These are phyloP conservation scores for Hypocrella siamensis DNA, from an alignment of 2,329 filamentous ascomycete species.

Conservation along the genomic window DNA sequence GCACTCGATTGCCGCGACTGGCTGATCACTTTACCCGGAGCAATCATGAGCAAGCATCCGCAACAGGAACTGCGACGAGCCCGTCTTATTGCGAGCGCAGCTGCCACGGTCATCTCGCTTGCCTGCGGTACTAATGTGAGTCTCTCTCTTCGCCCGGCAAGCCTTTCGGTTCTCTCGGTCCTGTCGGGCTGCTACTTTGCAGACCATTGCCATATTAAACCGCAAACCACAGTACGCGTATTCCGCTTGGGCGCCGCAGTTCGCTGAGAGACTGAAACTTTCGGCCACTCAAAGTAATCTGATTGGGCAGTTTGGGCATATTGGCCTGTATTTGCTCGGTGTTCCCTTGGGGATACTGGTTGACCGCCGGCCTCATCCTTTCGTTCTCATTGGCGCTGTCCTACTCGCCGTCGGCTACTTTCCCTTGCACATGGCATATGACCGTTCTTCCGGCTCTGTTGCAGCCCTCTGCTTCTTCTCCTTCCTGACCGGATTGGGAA, in stretches of 20 bases:
- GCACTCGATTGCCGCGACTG: not conserved
- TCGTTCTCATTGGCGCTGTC: slow-evolving; percentile 59
- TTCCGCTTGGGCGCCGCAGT: slow-evolving; percentile 94
- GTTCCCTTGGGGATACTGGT: slow-evolving; percentile 81
- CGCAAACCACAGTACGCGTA: slow-evolving; percentile 66
- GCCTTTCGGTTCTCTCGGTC: not conserved
- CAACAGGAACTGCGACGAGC: slow-evolving; percentile 35
- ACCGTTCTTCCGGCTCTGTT: slow-evolving; percentile 45
- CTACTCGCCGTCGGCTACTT: slow-evolving; percentile 70
- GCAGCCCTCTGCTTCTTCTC: slow-evolving; percentile 62
- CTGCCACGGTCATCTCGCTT: slow-evolving; percentile 70
- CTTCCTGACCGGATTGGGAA: slow-evolving; percentile 74
- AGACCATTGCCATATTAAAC: slow-evolving; percentile 1
- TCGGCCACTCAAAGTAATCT: slow-evolving; percentile 89
- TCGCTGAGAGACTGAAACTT: slow-evolving; percentile 70
- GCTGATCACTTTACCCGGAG: not conserved
- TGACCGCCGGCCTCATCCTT: slow-evolving; percentile 65
- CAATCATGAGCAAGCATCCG: slow-evolving; percentile 11
- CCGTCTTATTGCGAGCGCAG: slow-evolving; percentile 68
- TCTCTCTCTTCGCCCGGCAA: not conserved
- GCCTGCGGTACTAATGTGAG: slow-evolving; percentile 86
- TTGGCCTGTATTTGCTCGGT: slow-evolving; percentile 88
- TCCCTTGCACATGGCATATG: slow-evolving; percentile 66
- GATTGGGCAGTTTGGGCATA: slow-evolving; percentile 69
- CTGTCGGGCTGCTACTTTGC: slow-evolving; percentile 1